phyloP scores from a whole-genome alignment of 2,329 filamentous ascomycete genomes.

The Fusarium tjaetaba region DNA sequence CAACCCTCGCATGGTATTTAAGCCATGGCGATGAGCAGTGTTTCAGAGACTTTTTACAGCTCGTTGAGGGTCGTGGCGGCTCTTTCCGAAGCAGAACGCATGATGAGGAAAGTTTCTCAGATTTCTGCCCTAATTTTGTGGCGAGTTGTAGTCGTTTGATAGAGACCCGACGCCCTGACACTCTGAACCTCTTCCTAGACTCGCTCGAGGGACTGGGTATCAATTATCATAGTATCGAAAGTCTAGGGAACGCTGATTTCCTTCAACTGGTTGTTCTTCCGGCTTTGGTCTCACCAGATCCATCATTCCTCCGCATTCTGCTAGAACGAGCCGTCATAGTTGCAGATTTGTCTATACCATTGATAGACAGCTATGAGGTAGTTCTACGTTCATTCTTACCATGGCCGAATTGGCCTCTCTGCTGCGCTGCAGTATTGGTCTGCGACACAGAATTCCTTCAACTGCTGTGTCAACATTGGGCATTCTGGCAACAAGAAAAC shows the following conservation, averaged over 20 bases:
- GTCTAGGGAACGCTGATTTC: too few relatives aligned
- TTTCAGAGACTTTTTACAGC: neutral
- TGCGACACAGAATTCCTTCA: too few relatives aligned
- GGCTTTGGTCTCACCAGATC: neutral
- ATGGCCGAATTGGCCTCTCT: too few relatives aligned
- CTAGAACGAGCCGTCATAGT: neutral
- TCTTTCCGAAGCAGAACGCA: neutral
- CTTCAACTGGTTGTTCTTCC: neutral
- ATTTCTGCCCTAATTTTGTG: neutral
- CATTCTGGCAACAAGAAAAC: too few relatives aligned
- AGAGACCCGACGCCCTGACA: neutral
- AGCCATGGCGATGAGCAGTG: too few relatives aligned
- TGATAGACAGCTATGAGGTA: too few relatives aligned
- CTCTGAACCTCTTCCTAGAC: neutral
- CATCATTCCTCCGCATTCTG: neutral
- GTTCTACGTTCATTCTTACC: too few relatives aligned
- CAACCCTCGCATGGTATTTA: neutral
- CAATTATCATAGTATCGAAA: too few relatives aligned
- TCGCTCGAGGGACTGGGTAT: rapidly evolving
- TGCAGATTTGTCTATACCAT: too few relatives aligned
- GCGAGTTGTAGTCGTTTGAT: rapidly evolving
- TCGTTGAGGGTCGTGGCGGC: rapidly evolving
- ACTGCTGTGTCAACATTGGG: too few relatives aligned
- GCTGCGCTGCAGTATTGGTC: too few relatives aligned
- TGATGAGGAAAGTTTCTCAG: too few relatives aligned